Conservation (phyloP, 768 basidiomycete species). For the Suillus variegatus region DNA sequence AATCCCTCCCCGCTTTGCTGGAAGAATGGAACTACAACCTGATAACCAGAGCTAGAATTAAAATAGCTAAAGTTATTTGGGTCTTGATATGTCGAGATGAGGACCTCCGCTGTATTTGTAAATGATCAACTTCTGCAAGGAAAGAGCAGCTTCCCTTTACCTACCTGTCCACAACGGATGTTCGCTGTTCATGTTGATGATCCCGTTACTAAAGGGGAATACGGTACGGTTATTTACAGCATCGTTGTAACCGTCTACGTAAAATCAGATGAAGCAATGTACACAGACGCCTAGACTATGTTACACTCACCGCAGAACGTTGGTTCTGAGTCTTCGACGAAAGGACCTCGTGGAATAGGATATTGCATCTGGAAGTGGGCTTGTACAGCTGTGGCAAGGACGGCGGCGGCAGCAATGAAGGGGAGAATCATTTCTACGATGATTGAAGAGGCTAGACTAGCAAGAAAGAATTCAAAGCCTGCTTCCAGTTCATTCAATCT, state of each 20-base stretch:
- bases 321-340: constrained; percentile 58
- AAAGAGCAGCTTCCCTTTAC: constrained; percentile 18
- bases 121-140: constrained; percentile 1
- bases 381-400: constrained; percentile 43
- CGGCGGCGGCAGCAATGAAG: constrained; percentile 36
- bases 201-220: constrained; percentile 67
- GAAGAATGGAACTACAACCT: constrained; percentile 49
- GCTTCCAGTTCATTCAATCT: not conserved
- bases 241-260: constrained; percentile 61
- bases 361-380: constrained; percentile 85
- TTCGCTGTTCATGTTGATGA: constrained; percentile 65
- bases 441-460: not conserved
- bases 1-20: constrained; percentile 55
- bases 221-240: constrained; percentile 56
- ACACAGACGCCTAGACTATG: not conserved
- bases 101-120: constrained; percentile 43
- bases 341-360: constrained; percentile 70
- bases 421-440: constrained; percentile 34
- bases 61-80: constrained; percentile 70
- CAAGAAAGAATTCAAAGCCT: not conserved
- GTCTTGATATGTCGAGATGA: constrained; percentile 56
- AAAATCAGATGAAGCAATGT: not conserved
- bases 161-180: constrained; percentile 64
- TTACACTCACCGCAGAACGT: constrained; percentile 63
- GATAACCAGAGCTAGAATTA: constrained; percentile 38